Percentiles rank a stretch among this genome's conserved stretches.
Evolutionary conservation across 768 basidiomycete genomes (phyloP).

Genomic region (Russula lepida): DNA sequence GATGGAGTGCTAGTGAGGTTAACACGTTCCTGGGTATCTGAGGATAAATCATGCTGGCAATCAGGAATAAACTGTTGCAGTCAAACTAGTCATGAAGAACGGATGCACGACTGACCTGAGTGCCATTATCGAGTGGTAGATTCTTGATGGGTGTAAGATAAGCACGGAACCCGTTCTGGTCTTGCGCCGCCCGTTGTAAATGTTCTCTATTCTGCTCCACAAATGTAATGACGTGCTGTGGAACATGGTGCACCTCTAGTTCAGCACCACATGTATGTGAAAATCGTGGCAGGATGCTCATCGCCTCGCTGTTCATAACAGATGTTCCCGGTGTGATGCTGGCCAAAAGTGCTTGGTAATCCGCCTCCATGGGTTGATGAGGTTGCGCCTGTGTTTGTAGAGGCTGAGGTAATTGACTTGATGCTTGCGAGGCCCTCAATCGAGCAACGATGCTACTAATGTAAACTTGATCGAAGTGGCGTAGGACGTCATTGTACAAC

Average conservation of each 20-base stretch:
- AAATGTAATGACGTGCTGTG: neutral
- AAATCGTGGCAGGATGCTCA: conserved; percentile 10
- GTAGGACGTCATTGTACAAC: neutral
- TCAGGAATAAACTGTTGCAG: neutral
- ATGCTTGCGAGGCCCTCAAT: neutral
- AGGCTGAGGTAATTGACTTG: neutral
- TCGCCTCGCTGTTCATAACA: neutral
- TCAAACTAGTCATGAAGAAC: neutral
- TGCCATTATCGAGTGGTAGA: neutral
- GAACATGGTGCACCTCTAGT: conserved; percentile 2
- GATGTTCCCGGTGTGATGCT: neutral
- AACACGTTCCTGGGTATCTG: neutral
- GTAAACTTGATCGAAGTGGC: conserved; percentile 11
- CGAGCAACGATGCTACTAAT: neutral
- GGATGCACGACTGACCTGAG: neutral
- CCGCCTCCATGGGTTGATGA: neutral
- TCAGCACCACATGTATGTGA: neutral
- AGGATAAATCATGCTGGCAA: neutral
- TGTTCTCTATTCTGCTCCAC: neutral
- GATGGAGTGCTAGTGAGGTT: neutral
- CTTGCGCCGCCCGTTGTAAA: conserved; percentile 5
- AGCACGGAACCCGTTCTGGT: conserved; percentile 10
- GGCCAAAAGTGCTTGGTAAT: conserved; percentile 2
- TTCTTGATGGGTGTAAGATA: conserved; percentile 1
- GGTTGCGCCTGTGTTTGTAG: neutral